A percentile compares a stretch with the other conserved stretches of the same genome.
phyloP scores from a whole-genome alignment of 2,329 filamentous ascomycete species.

The Pseudogymnoascus sp. region DNA sequence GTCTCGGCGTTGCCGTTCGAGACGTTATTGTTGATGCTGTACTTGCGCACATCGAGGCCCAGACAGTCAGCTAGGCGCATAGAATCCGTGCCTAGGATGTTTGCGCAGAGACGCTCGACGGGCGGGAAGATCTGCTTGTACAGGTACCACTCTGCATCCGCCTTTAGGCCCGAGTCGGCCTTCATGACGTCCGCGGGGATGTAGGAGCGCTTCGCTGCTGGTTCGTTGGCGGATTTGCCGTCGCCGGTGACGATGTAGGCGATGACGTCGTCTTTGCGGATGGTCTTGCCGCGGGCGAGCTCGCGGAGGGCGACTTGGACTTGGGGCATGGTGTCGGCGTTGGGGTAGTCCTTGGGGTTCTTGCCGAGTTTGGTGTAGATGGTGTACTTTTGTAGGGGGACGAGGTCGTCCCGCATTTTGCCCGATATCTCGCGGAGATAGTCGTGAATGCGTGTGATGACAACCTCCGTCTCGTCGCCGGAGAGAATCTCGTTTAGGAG shows the following conservation, averaged over 20 bases:
- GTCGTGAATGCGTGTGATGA: constrained; percentile 85
- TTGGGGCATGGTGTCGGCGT: constrained; percentile 90
- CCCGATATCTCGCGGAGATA: constrained; percentile 76
- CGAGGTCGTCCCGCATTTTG: constrained; percentile 73
- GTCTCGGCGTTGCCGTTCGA: constrained; percentile 45
- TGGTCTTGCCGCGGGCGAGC: constrained; percentile 73
- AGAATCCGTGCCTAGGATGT: constrained; percentile 87
- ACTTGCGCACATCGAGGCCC: constrained; percentile 82
- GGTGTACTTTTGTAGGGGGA: constrained; percentile 82
- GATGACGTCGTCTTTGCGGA: constrained; percentile 93
- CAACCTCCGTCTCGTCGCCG: constrained; percentile 81
- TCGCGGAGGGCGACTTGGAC: constrained; percentile 91
- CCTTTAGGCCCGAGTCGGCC: constrained; percentile 62
- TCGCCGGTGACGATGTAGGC: constrained; percentile 87
- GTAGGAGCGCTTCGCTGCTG: constrained; percentile 80
- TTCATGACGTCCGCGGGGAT: constrained; percentile 79
- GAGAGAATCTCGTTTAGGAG: constrained; percentile 92
- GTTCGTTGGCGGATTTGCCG: constrained; percentile 51
- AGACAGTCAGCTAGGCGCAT: constrained; percentile 86
- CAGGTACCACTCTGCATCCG: constrained; percentile 96
- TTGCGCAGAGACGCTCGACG: constrained; percentile 93
- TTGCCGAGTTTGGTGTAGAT: constrained; percentile 98
- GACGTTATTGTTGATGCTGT: constrained; percentile 58
- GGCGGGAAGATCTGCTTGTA: constrained; percentile 98
- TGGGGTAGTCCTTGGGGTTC: constrained; percentile 85